Evolutionary conservation across 2,329 filamentous ascomycete genomes (phyloP).

Genomic region (Aureobasidium sp.): DNA sequence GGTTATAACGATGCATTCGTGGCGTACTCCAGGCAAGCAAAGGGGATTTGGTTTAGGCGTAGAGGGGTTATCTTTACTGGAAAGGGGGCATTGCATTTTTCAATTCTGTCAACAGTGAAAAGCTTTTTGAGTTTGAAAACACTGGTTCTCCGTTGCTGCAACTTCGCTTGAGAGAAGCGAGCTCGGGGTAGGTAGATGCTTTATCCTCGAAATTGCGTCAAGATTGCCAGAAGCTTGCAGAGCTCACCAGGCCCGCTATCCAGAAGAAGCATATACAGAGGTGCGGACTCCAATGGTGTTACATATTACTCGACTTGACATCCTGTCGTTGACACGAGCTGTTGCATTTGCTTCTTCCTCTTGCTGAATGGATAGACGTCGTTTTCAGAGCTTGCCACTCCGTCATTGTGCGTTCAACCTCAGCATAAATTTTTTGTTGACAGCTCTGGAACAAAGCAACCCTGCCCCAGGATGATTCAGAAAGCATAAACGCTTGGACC

Average conservation of each 20-base stretch:
- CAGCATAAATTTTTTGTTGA: background rate
- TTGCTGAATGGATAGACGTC: background rate
- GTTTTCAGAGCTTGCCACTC: background rate
- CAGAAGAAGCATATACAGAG: background rate
- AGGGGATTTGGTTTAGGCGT: background rate
- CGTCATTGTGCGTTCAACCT: conserved; percentile 5
- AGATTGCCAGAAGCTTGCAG: no score
- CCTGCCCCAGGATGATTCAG: conserved; percentile 5
- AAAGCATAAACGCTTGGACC: conserved; percentile 6
- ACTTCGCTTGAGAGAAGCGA: background rate
- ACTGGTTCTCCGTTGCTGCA: background rate
- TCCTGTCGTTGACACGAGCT: background rate
- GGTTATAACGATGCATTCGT: background rate
- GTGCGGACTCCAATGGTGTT: background rate
- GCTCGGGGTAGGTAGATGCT: no score
- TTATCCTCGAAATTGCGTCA: no score
- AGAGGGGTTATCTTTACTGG: background rate
- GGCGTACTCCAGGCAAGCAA: background rate
- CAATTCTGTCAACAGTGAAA: background rate
- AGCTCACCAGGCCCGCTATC: background rate
- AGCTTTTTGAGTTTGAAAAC: background rate
- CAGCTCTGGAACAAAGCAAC: conserved; percentile 5
- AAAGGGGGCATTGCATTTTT: background rate
- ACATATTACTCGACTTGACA: background rate
- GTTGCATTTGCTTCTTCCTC: background rate